Evolutionary conservation across 2,329 filamentous ascomycete species (phyloP), one percentile per base, ranked within the genome.

Genomic region (Chrysosporium keratinophilum): DNA sequence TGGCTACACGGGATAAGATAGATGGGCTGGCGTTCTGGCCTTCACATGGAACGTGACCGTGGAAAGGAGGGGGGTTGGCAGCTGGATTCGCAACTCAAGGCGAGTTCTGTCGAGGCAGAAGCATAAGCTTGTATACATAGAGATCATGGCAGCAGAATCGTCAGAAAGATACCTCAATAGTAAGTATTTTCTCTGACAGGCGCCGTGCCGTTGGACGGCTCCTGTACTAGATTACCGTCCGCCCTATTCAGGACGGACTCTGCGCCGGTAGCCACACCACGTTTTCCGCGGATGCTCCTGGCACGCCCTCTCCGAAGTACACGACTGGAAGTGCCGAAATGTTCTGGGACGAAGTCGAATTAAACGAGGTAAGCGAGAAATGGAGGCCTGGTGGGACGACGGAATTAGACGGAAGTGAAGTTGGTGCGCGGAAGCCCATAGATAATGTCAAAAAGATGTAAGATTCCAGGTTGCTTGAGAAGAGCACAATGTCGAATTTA

Each of bases 221-320:
- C 37, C 51, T 43, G 46, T 42, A 63, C 62, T 57, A 62, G 67
- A 65, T 74, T 74, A 74, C 71, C 71, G 73, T 75, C 73, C 73
- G 73, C 69, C 72, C 71, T 69, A 57, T 69, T 74, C 71, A 75
- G 71, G 73, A 74, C 73, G 73, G 73, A 76, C 72, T 67, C 61
- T 65, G 63, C 62, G 69, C 72, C 72, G 67, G 68, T 74, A 74
- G 62, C 70, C 73, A 74, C 62, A 68, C 62, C 66, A 71, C 66
- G 59, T 67, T 62, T 63, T 63, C 60, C 50, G 60, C 57, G 49
- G 53, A 47, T 45, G 54, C 19, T 40, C 59, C 57, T 50, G 56
- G 57, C 52, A 60, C 57, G 41, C 58, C 56, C 23, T 54, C 53
- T 28, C 56, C 55, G 20, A 54, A 31, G 33, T 35, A 56, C 50